phyloP scores from a whole-genome alignment of 1,284 basidiomycete species.

The Laetiporus sulphureus region DNA sequence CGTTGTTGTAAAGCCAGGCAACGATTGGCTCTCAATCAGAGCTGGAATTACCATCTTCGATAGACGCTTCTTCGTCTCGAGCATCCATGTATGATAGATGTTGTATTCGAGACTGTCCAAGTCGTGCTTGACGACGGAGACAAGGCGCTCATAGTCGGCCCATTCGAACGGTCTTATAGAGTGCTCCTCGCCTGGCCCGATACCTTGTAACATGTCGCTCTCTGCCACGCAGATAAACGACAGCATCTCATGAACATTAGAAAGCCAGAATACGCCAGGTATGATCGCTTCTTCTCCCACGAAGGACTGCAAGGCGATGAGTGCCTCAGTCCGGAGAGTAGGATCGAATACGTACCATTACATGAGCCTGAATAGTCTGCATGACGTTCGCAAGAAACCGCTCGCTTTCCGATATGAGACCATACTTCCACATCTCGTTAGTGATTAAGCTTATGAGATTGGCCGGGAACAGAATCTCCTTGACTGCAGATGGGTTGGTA shows the following conservation, averaged over 20 bases:
- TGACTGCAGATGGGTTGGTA: slow-evolving; percentile 88
- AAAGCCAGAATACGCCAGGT: slow-evolving; percentile 98
- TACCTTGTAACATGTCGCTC: slow-evolving; percentile 96
- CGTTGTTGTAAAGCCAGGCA: slow-evolving; percentile 96
- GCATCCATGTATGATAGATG: slow-evolving; percentile 99
- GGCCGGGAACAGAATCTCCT: slow-evolving; percentile 99
- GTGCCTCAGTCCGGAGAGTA: background rate
- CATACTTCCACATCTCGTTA: slow-evolving; percentile 99
- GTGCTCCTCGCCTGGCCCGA: slow-evolving; percentile 93
- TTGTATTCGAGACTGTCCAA: slow-evolving; percentile 98
- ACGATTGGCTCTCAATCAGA: slow-evolving; percentile 93
- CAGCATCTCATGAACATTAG: slow-evolving; percentile 99
- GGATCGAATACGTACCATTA: slow-evolving; percentile 66
- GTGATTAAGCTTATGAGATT: slow-evolving; percentile 96
- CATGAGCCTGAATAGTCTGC: slow-evolving; percentile 96
- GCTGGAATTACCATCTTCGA: slow-evolving; percentile 99
- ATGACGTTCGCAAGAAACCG: slow-evolving; percentile 98
- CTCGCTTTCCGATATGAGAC: slow-evolving; percentile 94
- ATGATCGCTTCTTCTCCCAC: slow-evolving; percentile 92
- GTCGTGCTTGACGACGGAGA: slow-evolving; percentile 98
- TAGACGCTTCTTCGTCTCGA: slow-evolving; percentile 95
- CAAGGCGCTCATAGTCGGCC: slow-evolving; percentile 94
- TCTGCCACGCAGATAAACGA: slow-evolving; percentile 99
- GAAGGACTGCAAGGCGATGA: slow-evolving; percentile 56
- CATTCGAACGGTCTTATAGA: slow-evolving; percentile 92